Percentiles rank a stretch among this genome's conserved stretches.
Conservation (phyloP, 345 rosid species). For the Citropsis articulata region DNA sequence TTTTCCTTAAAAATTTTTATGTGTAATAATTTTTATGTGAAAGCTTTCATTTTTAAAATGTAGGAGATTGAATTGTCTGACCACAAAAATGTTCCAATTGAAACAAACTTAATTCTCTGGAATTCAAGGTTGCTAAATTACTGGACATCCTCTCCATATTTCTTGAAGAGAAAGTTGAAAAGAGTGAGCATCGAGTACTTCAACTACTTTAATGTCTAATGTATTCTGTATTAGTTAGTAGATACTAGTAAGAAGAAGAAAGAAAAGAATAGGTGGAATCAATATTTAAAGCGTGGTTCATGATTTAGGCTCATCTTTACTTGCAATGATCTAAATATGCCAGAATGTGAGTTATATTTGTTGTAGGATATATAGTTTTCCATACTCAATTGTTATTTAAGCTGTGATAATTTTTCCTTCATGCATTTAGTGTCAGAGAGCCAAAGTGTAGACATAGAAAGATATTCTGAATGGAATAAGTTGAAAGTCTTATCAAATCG, state of each 20-base stretch:
- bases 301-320: not conserved
- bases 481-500: constrained; percentile 24
- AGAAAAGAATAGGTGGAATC: not conserved
- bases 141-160: constrained; percentile 55
- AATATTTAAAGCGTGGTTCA: no score
- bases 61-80: constrained; percentile 48
- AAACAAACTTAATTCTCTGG: constrained; percentile 28
- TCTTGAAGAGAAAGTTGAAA: constrained; percentile 36
- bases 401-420: not conserved
- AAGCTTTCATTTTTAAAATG: constrained; percentile 2
- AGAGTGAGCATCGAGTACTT: constrained; percentile 26
- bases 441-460: constrained; percentile 42
- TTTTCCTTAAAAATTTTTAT: not conserved
- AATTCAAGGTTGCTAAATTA: constrained; percentile 35
- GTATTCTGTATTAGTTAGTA: not conserved
- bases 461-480: constrained; percentile 45
- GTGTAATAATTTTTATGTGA: no score
- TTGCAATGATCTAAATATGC: not conserved
- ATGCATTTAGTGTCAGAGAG: constrained; percentile 25
- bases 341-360: not conserved
- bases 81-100: constrained; percentile 31
- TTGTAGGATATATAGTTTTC: not conserved
- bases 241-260: not conserved
- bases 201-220: not conserved
- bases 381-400: not conserved